Conservation (phyloP, 495 filamentous ascomycete species). For the Xylaria flabelliformis region DNA sequence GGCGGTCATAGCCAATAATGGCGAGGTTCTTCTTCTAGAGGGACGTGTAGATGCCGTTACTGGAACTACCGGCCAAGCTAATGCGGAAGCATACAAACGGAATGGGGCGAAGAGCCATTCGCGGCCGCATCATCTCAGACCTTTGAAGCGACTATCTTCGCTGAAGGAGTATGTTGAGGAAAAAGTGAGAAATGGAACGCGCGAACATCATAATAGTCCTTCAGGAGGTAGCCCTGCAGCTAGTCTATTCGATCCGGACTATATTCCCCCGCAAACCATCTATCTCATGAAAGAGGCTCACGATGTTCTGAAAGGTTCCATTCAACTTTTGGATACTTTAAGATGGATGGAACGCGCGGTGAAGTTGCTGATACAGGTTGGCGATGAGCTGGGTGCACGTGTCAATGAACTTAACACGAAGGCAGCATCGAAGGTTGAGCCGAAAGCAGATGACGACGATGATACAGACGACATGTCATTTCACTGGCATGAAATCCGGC, state of each 20-base stretch:
- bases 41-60: slow-evolving; percentile 42
- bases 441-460: slow-evolving; percentile 29
- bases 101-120: slow-evolving; percentile 22
- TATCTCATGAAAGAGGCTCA: slow-evolving; percentile 46
- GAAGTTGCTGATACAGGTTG: slow-evolving; percentile 40
- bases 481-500: slow-evolving; percentile 46
- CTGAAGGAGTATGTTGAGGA: slow-evolving; percentile 38
- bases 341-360: slow-evolving; percentile 47
- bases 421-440: slow-evolving; percentile 25
- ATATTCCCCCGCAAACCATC: slow-evolving; percentile 41
- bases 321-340: slow-evolving; percentile 42
- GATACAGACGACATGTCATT: slow-evolving; percentile 34
- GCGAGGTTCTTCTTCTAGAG: slow-evolving; percentile 39
- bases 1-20: slow-evolving; percentile 40
- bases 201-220: slow-evolving; percentile 23
- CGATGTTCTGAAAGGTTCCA: slow-evolving; percentile 41
- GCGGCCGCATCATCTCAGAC: slow-evolving; percentile 29
- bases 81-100: slow-evolving; percentile 36
- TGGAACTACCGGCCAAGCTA: slow-evolving; percentile 38
- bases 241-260: slow-evolving; percentile 37
- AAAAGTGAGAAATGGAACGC: slow-evolving; percentile 30
- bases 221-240: background rate
- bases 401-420: slow-evolving; percentile 32
- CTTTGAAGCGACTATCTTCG: slow-evolving; percentile 35
- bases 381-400: slow-evolving; percentile 39